A percentile compares a stretch with the other conserved stretches of the same genome.
phyloP scores from a whole-genome alignment of 2,329 filamentous ascomycete species.

The Magnaporthiopsis incrustans region DNA sequence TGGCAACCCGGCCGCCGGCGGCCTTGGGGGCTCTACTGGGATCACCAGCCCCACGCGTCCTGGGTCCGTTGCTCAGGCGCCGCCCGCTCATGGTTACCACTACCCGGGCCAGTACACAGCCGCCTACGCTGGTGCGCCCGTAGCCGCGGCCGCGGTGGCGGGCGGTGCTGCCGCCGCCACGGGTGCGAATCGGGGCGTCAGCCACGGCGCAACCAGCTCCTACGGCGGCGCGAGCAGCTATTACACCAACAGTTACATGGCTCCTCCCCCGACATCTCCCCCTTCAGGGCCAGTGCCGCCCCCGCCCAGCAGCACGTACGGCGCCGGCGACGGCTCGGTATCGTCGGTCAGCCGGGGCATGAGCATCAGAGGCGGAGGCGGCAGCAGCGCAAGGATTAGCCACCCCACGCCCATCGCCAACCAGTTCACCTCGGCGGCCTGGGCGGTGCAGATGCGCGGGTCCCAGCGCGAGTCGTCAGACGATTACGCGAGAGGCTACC shows the following conservation, averaged over 20 bases:
- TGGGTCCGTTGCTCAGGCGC: slow-evolving; percentile 6
- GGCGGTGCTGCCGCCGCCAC: slow-evolving; percentile 1
- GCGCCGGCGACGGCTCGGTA: background rate
- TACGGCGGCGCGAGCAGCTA: background rate
- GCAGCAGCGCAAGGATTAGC: background rate
- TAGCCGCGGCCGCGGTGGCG: slow-evolving; percentile 9
- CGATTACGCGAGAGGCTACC: slow-evolving; percentile 36
- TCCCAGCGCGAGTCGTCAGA: slow-evolving; percentile 33
- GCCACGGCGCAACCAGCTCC: slow-evolving; percentile 7
- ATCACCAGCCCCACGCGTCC: slow-evolving; percentile 7
- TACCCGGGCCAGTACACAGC: slow-evolving; percentile 17
- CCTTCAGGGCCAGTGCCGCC: slow-evolving; percentile 10
- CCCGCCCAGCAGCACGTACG: slow-evolving; percentile 2
- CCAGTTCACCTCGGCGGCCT: background rate
- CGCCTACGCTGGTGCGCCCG: slow-evolving; percentile 14
- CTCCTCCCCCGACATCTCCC: slow-evolving; percentile 1
- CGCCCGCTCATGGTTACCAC: slow-evolving; percentile 12
- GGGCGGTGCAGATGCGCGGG: background rate
- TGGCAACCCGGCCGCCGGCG: background rate
- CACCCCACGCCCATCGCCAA: background rate
- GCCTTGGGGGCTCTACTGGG: background rate
- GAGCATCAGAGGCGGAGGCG: background rate
- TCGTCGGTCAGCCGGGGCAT: background rate
- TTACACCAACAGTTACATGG: slow-evolving; percentile 7
- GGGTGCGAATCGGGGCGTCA: background rate